Conservation (phyloP, 768 basidiomycete genomes). For the Russula emetica region DNA sequence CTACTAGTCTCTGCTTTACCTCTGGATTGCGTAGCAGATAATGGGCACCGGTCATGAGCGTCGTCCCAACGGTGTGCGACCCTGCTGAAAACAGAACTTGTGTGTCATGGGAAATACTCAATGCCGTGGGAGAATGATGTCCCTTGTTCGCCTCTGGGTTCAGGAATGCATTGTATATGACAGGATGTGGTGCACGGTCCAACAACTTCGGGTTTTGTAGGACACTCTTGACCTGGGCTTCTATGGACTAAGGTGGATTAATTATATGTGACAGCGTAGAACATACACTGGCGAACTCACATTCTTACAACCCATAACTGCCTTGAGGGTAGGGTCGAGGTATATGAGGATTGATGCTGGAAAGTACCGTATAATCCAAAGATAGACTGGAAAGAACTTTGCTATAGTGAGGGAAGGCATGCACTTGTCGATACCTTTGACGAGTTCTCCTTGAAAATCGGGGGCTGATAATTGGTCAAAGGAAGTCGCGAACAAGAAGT, state of each 20-base stretch:
- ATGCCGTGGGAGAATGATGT: not conserved
- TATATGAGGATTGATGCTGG: not conserved
- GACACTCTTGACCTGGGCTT: not conserved
- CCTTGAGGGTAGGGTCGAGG: not conserved
- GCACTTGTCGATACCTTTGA: constrained; percentile 34
- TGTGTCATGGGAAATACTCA: constrained; percentile 5
- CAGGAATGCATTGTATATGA: constrained; percentile 9
- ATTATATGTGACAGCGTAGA: no score
- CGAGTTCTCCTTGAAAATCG: constrained; percentile 37
- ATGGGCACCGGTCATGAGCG: constrained; percentile 17
- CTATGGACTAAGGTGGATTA: not conserved
- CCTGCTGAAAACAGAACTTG: constrained; percentile 15
- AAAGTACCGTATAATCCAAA: constrained; percentile 5
- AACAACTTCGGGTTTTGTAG: constrained; percentile 3
- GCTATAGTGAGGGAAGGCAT: constrained; percentile 30
- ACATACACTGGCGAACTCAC: not conserved
- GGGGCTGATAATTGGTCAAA: constrained; percentile 34
- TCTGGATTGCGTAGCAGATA: constrained; percentile 12
- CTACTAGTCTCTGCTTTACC: constrained; percentile 6
- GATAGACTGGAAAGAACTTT: not conserved
- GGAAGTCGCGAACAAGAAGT: constrained; percentile 40
- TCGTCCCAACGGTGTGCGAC: constrained; percentile 14
- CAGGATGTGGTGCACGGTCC: constrained; percentile 16
- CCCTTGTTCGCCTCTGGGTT: constrained; percentile 11
- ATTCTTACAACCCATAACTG: not conserved